A percentile compares a stretch with the other conserved stretches of the same genome.
Conservation (phyloP, 106 monocot genomes). For the Platanthera zijinensis region DNA sequence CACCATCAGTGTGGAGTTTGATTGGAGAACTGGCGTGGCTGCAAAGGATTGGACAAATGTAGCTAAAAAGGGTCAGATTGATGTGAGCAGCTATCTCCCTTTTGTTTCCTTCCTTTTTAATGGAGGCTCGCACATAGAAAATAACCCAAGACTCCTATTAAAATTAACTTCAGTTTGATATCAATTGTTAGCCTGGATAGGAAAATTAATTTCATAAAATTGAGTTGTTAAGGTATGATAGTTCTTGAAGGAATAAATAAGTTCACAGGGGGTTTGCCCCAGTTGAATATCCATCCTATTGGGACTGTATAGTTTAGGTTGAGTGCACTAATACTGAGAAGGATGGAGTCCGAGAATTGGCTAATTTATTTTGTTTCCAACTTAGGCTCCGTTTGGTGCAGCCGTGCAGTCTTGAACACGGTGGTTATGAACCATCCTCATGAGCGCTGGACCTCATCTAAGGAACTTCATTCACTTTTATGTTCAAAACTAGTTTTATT, state of each 20-base stretch:
- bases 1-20: conserved; percentile 69
- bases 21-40: conserved; percentile 83
- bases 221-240: background rate
- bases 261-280: background rate
- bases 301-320: background rate
- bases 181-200: background rate
- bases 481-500: too few relatives aligned
- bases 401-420: too few relatives aligned
- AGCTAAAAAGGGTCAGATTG: conserved; percentile 93
- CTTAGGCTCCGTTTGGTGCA: too few relatives aligned
- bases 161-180: background rate
- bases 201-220: background rate
- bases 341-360: background rate
- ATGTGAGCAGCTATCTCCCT: conserved; percentile 34
- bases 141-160: too few relatives aligned
- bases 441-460: too few relatives aligned
- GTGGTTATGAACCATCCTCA: too few relatives aligned
- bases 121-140: background rate
- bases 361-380: background rate
- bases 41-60: conserved; percentile 89
- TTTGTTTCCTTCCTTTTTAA: background rate
- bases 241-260: background rate
- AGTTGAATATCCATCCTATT: background rate
- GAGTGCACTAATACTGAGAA: background rate
- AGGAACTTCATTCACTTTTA: too few relatives aligned